Conservation (phyloP, 2,329 filamentous ascomycete genomes). For the Ascochyta viciae-villosae region DNA sequence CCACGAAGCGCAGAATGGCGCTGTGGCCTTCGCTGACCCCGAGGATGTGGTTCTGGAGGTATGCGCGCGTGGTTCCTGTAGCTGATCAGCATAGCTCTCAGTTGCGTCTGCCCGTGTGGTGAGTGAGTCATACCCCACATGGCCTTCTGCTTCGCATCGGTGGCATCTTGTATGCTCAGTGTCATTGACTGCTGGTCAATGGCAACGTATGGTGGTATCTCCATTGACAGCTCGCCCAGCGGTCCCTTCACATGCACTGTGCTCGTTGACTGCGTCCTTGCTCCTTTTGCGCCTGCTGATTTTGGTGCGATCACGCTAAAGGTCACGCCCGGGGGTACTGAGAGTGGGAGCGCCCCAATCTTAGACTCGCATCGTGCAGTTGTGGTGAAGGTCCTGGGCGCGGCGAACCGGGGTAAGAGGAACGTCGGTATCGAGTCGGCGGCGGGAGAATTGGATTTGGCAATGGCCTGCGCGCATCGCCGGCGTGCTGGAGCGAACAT, state of each 20-base stretch:
- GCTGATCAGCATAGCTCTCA: conserved; percentile 5
- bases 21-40: conserved; percentile 97
- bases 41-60: conserved; percentile 87
- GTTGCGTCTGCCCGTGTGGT: conserved; percentile 9
- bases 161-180: conserved; percentile 73
- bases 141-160: conserved; percentile 77
- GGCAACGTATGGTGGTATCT: conserved; percentile 79
- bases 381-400: conserved; percentile 71
- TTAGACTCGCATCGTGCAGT: conserved; percentile 75
- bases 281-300: conserved; percentile 61
- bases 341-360: conserved; percentile 73
- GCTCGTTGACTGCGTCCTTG: conserved; percentile 67
- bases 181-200: conserved; percentile 71
- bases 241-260: conserved; percentile 82
- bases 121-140: conserved; percentile 84
- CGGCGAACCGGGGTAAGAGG: conserved; percentile 68
- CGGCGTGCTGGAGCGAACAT: conserved; percentile 73
- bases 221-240: conserved; percentile 77
- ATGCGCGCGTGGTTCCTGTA: conserved; percentile 85
- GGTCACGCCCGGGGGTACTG: conserved; percentile 65
- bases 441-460: conserved; percentile 51
- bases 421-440: conserved; percentile 71
- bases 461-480: conserved; percentile 60
- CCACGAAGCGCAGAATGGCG: conserved; percentile 88
- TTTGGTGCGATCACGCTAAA: conserved; percentile 72